These are phyloP conservation scores for Solidago caesia DNA, from an alignment of 129 eudicot genomes.

Conservation along the genomic window DNA sequence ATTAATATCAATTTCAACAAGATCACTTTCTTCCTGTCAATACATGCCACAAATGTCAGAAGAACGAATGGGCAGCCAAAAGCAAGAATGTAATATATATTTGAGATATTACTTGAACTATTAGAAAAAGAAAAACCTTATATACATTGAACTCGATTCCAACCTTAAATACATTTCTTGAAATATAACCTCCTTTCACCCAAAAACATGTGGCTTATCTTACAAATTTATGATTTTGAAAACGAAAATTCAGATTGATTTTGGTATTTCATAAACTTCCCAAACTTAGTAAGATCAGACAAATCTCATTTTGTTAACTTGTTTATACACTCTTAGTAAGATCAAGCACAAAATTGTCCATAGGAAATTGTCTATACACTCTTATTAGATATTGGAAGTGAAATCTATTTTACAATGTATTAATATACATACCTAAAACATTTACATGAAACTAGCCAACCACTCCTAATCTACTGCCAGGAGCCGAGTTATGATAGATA, in stretches of 20 bases:
- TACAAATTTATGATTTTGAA: background rate
- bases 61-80: background rate
- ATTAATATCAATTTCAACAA: constrained; percentile 78
- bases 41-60: background rate
- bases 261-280: constrained; percentile 7
- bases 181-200: background rate
- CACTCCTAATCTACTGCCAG: background rate
- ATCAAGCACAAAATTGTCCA: background rate
- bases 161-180: constrained; percentile 7
- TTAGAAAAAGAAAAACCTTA: too few relatives aligned
- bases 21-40: constrained; percentile 78
- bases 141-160: background rate
- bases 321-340: too few relatives aligned
- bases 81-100: constrained; percentile 8
- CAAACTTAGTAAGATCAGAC: background rate
- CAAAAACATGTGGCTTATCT: background rate
- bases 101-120: too few relatives aligned
- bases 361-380: background rate
- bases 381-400: background rate
- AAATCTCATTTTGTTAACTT: background rate
- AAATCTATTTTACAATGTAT: background rate
- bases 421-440: too few relatives aligned
- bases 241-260: background rate
- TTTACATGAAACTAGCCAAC: background rate
- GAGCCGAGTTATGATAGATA: background rate